Evolutionary conservation across 192 early-diverging fungal species (phyloP).

Genomic region (Coemansia sp.): DNA sequence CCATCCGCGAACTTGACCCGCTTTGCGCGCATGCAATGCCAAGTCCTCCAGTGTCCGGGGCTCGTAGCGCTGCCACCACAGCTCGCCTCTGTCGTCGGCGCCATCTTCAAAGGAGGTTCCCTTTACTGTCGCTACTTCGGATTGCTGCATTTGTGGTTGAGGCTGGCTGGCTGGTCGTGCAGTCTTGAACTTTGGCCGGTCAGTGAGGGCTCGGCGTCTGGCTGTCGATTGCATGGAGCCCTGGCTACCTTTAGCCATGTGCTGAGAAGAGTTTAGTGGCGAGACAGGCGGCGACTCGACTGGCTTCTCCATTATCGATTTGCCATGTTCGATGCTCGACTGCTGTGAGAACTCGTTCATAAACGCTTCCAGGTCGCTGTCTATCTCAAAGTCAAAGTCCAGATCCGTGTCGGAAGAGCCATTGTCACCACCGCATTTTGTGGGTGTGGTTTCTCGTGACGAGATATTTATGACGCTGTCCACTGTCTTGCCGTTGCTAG

Average conservation of each 20-base stretch:
- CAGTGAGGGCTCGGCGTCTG: slow-evolving; percentile 31
- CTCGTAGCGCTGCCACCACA: slow-evolving; percentile 50
- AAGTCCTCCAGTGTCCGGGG: slow-evolving; percentile 39
- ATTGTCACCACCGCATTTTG: not conserved
- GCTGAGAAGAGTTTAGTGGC: not conserved
- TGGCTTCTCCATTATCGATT: not conserved
- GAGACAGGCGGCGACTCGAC: not conserved
- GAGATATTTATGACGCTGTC: slow-evolving; percentile 5
- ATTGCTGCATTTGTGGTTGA: not conserved
- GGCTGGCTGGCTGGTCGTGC: not conserved
- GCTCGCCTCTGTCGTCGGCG: slow-evolving; percentile 9
- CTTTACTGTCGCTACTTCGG: not conserved
- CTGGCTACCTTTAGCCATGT: not conserved
- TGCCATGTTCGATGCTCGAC: not conserved
- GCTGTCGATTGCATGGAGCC: not conserved
- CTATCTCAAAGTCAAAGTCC: slow-evolving; percentile 24
- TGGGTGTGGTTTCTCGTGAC: slow-evolving; percentile 10
- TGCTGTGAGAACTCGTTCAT: slow-evolving; percentile 22
- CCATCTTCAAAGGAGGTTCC: not conserved
- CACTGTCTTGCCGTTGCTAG: not conserved
- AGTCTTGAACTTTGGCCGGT: slow-evolving; percentile 25
- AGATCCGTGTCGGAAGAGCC: no score
- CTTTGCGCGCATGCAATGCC: slow-evolving; percentile 54
- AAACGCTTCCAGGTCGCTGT: slow-evolving; percentile 47
- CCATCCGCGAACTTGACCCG: slow-evolving; percentile 57